Base-by-base conservation (phyloP, 2,329 filamentous ascomycete genomes). In the Arthroderma uncinatum region DNA sequence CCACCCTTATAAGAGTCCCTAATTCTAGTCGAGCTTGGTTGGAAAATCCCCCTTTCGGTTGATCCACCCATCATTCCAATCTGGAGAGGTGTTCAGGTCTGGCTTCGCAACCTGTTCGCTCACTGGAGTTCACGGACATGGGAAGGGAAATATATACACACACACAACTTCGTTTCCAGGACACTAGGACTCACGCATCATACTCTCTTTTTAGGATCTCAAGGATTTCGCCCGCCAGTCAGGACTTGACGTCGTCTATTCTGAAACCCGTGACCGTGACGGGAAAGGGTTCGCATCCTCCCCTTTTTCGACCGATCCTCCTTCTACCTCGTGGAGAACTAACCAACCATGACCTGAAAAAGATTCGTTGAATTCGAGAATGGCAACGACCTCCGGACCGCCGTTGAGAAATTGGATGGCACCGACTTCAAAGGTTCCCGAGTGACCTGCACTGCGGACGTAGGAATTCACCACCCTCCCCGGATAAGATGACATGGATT, bases 141-240 rank as follows among this genome's bases (percentile, higher is more conserved):
- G 19, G 40, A 23, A 23, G 8, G 9, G 28, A 3, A 40, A 40
- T 40, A n/a, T n/a, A 3, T 21, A 33, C 30, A 42, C 19, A 42
- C 40, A 47, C 8, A 47, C 40, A 47, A 8, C 40, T 23, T 47
- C 21, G 9, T 47, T 53, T 39, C 30, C 36, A 36, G 50, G 36
- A 25, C 25, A 36, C 33, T 77, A 73, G 82, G 77, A 90, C 87
- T 91, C 88, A 93, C 86, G 80, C 81, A 47, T 57, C 19, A 65
- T 54, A 82, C 81, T 82, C 75, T 80, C 80, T 84, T 78, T 85
- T 77, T 90, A 98, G 93, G 93, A 98, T 76, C 84, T 98, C 56
- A 98, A 98, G 87, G 93, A 98, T 74, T 98, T 98, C 76, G 93
- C 93, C 62, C 90, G 93, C 71, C 89, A 94, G 74, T 94, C 92